A percentile compares a stretch with the other conserved stretches of the same genome.
These are phyloP conservation scores for Abrus pulchellus DNA, from an alignment of 306 rosid genomes.

Conservation along the genomic window DNA sequence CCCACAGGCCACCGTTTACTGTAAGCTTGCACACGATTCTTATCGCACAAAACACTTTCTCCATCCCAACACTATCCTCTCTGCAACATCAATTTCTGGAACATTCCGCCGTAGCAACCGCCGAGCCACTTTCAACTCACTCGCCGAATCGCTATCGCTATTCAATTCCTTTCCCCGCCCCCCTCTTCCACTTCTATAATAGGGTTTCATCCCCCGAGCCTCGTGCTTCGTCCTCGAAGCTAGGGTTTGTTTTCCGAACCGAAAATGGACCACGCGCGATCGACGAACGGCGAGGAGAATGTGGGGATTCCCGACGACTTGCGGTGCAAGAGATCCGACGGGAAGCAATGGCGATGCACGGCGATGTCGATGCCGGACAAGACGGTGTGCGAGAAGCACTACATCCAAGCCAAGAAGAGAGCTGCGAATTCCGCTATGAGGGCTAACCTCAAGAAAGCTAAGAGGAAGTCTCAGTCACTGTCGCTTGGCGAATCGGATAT, in stretches of 20 bases:
- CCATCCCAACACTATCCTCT: not conserved
- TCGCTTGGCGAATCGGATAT: conserved; percentile 64
- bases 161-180: not conserved
- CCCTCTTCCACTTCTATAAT: no score
- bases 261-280: conserved; percentile 69
- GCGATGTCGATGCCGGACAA: conserved; percentile 99
- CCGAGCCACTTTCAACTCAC: not conserved
- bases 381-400: conserved; percentile 97
- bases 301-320: conserved; percentile 91
- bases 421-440: conserved; percentile 99
- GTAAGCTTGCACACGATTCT: conserved; percentile 4
- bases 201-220: no score
- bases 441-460: conserved; percentile 91
- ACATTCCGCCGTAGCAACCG: not conserved
- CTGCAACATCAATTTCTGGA: not conserved
- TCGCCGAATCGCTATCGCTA: not conserved
- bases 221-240: not conserved
- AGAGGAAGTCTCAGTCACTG: conserved; percentile 69
- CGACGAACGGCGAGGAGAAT: conserved; percentile 73
- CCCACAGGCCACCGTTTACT: conserved; percentile 15
- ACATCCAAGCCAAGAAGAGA: conserved; percentile 95
- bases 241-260: not conserved
- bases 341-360: conserved; percentile 98
- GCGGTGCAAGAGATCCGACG: conserved; percentile 97
- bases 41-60: not conserved